Evolutionary conservation across 768 basidiomycete genomes (phyloP), one percentile per base, ranked within the genome.

Genomic region (Russula sp.): DNA sequence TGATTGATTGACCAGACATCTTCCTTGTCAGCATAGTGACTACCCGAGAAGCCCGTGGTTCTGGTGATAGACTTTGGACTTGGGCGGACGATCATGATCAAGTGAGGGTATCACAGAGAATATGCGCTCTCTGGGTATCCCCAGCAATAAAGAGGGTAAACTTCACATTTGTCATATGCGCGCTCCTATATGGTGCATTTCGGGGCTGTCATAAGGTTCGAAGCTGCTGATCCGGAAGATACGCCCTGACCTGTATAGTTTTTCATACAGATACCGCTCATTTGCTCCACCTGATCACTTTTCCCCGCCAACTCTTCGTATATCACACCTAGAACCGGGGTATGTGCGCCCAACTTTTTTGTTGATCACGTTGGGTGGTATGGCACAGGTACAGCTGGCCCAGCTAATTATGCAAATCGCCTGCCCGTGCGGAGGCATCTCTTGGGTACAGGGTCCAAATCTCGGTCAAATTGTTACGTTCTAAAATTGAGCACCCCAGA

Each of bases 31-130:
- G n/a, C 28, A 48, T 28, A n/a, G n/a, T n/a, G n/a, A n/a, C n/a
- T n/a, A 38, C 32, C 28, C 24, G 6, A 40, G 40, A 28, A 22
- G 20, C 18, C 26, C n/a, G 58, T 13, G n/a, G 16, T 36, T n/a
- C 28, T n/a, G 38, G 38, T 8, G 28, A 26, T 26, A 16, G 22
- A 62, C 55, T 49, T 38, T n/a, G 14, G 7, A n/a, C 56, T 50
- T 22, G 5, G 16, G 11, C 67, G 80, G 72, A 78, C 78, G 72
- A 75, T 79, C 51, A 77, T 79, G 79, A 81, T 79, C 54, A 79
- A 81, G 67, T 61, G 79, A 79, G 62, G 78, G 79, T 14, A 80
- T 80, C 67, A 80, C 79, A 0, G 79, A 80, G 68, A 80, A 80
- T 69, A 79, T 80, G 32, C 69, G 72, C 46, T 68, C 62, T 18